Evolutionary conservation across 495 filamentous ascomycete species (phyloP), one percentile per base, ranked within the genome.

Genomic region (Echria macrotheca): DNA sequence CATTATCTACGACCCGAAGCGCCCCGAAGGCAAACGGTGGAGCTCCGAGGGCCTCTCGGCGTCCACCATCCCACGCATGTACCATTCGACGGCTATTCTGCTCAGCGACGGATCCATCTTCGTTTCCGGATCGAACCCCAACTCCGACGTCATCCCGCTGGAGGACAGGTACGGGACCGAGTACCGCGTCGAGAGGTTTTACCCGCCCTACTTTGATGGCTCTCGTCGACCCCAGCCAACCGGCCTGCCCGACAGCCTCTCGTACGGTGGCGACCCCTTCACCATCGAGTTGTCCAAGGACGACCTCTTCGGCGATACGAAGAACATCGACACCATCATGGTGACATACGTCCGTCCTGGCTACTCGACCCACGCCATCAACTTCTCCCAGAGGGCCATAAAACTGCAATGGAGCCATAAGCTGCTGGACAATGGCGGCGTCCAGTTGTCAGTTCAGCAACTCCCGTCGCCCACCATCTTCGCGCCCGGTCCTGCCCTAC

Each of bases 1-100:
- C 44, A 22, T 47, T 32, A 47, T 47, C 32, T 47, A 47, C 44
- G 44, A 47, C 44, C 44, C 44, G 8, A 47, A 47, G 29, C 44
- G 44, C 1, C 44, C 44, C 44, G 37, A 47, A 32, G 44, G 44
- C 29, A 36, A 47, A 32, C 44, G 32, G 12, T 47, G 44, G 44
- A 35, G 32, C 31, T 47, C 44, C 18, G 44, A 36, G 12, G 44
- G 44, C 44, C 44, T 47, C 44, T 47, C 44, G 18, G 29, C 44
- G 15, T 47, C 44, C 29, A 47, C 44, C 29, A 47, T 47, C 31
- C 44, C 44, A 15, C 44, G 44, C 44, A 47, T 47, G 44, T 47
- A 47, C 31, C 44, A 47, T 32, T 47, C 44, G 1, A 47, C 44
- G 9, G 44, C 44, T 22, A 47, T 47, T 15, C 32, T 47, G n/a